Conservation (phyloP, 768 basidiomycete species). For the Leccinum broughii region DNA sequence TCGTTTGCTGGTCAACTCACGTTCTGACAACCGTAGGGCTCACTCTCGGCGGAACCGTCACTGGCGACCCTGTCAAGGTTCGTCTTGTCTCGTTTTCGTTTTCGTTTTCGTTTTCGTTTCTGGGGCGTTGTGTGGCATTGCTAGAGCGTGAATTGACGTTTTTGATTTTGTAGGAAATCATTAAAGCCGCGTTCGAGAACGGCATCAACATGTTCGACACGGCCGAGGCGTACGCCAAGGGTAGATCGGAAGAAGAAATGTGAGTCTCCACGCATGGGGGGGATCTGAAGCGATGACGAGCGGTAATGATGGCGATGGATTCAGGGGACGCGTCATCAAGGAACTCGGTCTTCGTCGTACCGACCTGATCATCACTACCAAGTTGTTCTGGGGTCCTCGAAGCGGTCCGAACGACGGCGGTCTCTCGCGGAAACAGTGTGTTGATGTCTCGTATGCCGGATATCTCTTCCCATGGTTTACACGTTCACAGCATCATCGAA, state of each 20-base stretch:
- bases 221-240: slow-evolving; percentile 46
- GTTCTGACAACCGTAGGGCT: slow-evolving; percentile 34
- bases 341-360: slow-evolving; percentile 50
- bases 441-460: background rate
- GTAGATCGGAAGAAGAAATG: slow-evolving; percentile 57
- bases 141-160: background rate
- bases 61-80: slow-evolving; percentile 54
- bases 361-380: slow-evolving; percentile 56
- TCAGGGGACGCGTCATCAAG: slow-evolving; percentile 52
- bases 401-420: slow-evolving; percentile 43
- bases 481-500: slow-evolving; percentile 48
- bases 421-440: slow-evolving; percentile 21
- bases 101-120: background rate
- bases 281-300: background rate
- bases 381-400: slow-evolving; percentile 56
- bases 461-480: background rate
- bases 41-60: slow-evolving; percentile 47
- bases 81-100: too few relatives aligned
- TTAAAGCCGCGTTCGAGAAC: slow-evolving; percentile 53
- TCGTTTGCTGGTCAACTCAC: background rate
- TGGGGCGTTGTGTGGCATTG: too few relatives aligned
- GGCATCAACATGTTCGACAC: slow-evolving; percentile 54
- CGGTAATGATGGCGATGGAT: background rate
- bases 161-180: slow-evolving; percentile 43
- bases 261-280: slow-evolving; percentile 10